Evolutionary conservation across 2,329 filamentous ascomycete species (phyloP).

Genomic region (Xylariales sp.): DNA sequence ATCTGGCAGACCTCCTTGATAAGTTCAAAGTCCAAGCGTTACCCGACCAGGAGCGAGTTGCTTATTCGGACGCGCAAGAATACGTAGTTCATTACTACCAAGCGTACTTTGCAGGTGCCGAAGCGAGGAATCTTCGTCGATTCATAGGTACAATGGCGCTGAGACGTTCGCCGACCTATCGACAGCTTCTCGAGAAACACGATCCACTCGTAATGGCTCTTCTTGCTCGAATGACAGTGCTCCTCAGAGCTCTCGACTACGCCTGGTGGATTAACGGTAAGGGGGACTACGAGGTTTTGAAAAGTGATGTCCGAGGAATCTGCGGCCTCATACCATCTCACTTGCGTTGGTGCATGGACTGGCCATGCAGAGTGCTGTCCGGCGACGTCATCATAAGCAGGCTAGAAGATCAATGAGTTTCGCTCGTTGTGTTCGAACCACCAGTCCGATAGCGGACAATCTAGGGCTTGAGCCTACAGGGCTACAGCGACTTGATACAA

Average conservation of each 20-base stretch:
- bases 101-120: not conserved
- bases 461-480: too few relatives aligned
- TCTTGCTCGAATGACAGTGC: not conserved
- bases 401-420: too few relatives aligned
- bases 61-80: not conserved
- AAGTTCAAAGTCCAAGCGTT: not conserved
- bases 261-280: constrained; percentile 8
- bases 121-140: not conserved
- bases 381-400: not conserved
- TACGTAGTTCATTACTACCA: constrained; percentile 5
- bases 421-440: too few relatives aligned
- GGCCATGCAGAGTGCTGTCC: constrained; percentile 1
- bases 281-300: constrained; percentile 8
- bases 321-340: not conserved
- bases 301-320: constrained; percentile 7
- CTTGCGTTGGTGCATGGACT: constrained; percentile 5
- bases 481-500: too few relatives aligned
- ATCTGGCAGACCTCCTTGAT: not conserved
- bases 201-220: constrained; percentile 6
- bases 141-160: constrained; percentile 5
- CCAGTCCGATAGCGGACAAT: too few relatives aligned
- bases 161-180: not conserved
- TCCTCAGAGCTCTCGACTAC: constrained; percentile 1
- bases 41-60: not conserved
- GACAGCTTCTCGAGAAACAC: not conserved